Base-by-base conservation (phyloP, 1,139 yeast genomes). In the Nakaseomyces delphensis region DNA sequence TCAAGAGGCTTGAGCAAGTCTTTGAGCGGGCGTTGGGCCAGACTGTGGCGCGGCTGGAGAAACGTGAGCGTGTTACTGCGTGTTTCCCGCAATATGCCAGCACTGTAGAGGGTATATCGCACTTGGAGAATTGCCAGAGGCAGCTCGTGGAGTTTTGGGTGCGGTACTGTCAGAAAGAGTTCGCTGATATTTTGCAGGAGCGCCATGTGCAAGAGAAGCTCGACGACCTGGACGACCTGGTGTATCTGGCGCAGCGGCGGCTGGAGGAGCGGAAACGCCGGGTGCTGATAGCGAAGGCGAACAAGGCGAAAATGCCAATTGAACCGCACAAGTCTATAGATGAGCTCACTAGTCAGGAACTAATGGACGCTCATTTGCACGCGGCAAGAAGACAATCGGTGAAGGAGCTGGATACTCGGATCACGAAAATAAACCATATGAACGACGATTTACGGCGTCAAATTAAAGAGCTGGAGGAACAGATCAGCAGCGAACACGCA, bases 21-120 rank as follows among this genome's bases (percentile, higher is more conserved):
- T 71, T 79, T 43, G 62, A 68, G n/a, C 75, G 79, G 53, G 87
- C 95, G 0, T 67, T 85, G 4, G 76, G 75, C 36, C 84, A 79
- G 57, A 76, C 87, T 0, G 73, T 59, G n/a, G 43, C 79, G 32
- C 76, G 75, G 47, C 71, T 78, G 30, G 63, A 84, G 36, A 71
- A 78, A 3, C 64, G 73, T 39, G 86, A 81, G 11, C 78, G 77
- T 49, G 61, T 85, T 25, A 65, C 68, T 32, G 65, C 76, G 23
- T 83, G 95, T 56, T 86, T 77, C 59, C 94, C 95, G 0, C 64
- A 69, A 1, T 67, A 81, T 18, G 68, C 79, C 0, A 51, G 63
- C 11, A 63, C 74, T 3, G 65, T 64, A 15, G 73, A 72, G 9
- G 91, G 89, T 0, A 57, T 61, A 5, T 64, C 64, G 27, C 69